A percentile compares a stretch with the other conserved stretches of the same genome.
Conservation (phyloP, 208 protist genomes). For the Leishmania amazonensis region DNA sequence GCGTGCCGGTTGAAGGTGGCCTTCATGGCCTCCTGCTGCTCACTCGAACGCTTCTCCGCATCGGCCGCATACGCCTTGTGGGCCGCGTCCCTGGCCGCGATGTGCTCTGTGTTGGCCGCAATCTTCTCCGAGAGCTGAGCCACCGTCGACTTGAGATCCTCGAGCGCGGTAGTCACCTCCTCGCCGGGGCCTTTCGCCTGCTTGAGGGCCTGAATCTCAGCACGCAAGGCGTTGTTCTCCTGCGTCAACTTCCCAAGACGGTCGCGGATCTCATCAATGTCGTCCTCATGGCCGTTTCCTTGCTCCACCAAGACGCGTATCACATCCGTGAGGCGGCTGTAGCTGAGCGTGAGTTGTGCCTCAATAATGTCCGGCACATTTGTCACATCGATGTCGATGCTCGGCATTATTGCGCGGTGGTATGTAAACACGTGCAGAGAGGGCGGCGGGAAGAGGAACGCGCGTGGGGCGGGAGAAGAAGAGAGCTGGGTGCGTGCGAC, state of each 20-base stretch:
- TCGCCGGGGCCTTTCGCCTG: slow-evolving; percentile 16
- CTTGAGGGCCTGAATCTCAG: slow-evolving; percentile 49
- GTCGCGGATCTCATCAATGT: slow-evolving; percentile 63
- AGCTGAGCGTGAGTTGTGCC: slow-evolving; percentile 90
- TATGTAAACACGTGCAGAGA: neutral
- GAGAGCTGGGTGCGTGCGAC: neutral
- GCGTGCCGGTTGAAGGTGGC: slow-evolving; percentile 13
- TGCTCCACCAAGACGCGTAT: slow-evolving; percentile 84
- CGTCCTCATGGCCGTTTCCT: slow-evolving; percentile 81
- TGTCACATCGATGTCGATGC: slow-evolving; percentile 69
- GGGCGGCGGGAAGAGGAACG: neutral
- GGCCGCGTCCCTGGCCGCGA: slow-evolving; percentile 2
- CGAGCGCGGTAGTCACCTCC: neutral
- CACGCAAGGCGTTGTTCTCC: slow-evolving; percentile 60
- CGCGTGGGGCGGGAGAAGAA: neutral
- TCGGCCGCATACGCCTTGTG: slow-evolving; percentile 10
- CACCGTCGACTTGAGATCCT: slow-evolving; percentile 23
- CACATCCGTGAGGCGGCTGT: slow-evolving; percentile 80
- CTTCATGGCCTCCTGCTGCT: slow-evolving; percentile 20
- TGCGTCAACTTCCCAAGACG: slow-evolving; percentile 47
- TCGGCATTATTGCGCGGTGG: slow-evolving; percentile 46
- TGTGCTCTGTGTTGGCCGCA: slow-evolving; percentile 17
- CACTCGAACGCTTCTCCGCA: slow-evolving; percentile 23
- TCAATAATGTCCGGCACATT: slow-evolving; percentile 90
- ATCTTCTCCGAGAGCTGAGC: slow-evolving; percentile 16